A percentile compares a stretch with the other conserved stretches of the same genome.
phyloP scores from a whole-genome alignment of 2,329 filamentous ascomycete species.

The Neocatenulostroma microsporum region DNA sequence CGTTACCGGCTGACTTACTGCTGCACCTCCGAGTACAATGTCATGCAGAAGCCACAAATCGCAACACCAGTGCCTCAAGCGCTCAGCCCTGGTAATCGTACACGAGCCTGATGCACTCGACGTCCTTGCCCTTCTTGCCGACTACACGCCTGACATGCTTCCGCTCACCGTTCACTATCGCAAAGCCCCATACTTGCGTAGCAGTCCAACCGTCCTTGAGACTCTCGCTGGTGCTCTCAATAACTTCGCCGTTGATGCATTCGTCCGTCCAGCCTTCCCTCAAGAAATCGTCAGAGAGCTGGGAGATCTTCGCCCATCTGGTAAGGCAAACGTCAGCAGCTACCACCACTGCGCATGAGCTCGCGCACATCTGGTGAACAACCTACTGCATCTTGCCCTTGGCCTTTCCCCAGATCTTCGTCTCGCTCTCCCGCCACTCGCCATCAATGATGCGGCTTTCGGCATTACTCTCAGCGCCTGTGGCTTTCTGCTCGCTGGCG shows the following conservation, averaged over 20 bases:
- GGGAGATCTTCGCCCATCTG: conserved; percentile 33
- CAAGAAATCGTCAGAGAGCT: conserved; percentile 41
- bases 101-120: conserved; percentile 34
- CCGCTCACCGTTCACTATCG: conserved; percentile 34
- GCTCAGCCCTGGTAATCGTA: conserved; percentile 33
- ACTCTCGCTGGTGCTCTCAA: conserved; percentile 47
- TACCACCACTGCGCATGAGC: too few relatives aligned
- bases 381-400: too few relatives aligned
- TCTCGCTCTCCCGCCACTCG: conserved; percentile 56
- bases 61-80: too few relatives aligned
- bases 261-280: conserved; percentile 54
- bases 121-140: conserved; percentile 32
- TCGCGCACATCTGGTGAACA: too few relatives aligned
- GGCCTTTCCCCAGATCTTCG: conserved; percentile 81
- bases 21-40: too few relatives aligned
- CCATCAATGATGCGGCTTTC: conserved; percentile 54
- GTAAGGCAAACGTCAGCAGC: conserved; percentile 1
- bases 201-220: conserved; percentile 47
- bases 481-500: conserved; percentile 56
- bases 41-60: too few relatives aligned
- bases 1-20: too few relatives aligned
- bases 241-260: conserved; percentile 29
- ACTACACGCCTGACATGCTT: conserved; percentile 32
- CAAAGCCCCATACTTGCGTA: conserved; percentile 47
- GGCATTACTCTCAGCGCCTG: conserved; percentile 59